A percentile compares a stretch with the other conserved stretches of the same genome.
Evolutionary conservation across 768 basidiomycete genomes (phyloP).

Genomic region (Rubroboletus satanas): DNA sequence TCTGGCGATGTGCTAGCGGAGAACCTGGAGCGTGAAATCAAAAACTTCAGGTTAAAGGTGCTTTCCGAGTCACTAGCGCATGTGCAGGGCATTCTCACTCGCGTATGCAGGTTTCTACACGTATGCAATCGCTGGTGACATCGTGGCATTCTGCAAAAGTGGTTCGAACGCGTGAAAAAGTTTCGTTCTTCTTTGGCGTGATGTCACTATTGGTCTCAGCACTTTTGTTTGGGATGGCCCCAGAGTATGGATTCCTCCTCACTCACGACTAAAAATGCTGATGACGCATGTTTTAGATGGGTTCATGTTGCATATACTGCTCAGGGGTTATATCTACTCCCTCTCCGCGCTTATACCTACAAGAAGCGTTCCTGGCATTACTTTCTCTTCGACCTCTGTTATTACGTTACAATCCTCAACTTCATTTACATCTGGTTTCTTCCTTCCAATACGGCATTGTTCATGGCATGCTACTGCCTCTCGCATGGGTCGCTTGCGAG

Average conservation of each 20-base stretch:
- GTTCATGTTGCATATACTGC: constrained; percentile 84
- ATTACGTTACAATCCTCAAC: constrained; percentile 89
- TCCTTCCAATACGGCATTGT: constrained; percentile 71
- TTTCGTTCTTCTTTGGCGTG: constrained; percentile 92
- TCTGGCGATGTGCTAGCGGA: constrained; percentile 65
- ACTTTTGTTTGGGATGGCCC: constrained; percentile 82
- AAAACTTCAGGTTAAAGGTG: constrained; percentile 84
- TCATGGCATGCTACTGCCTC: constrained; percentile 89
- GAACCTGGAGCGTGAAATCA: constrained; percentile 83
- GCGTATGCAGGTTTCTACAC: constrained; percentile 60
- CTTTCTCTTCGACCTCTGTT: constrained; percentile 90
- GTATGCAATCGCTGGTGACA: constrained; percentile 70
- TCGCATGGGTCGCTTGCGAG: constrained; percentile 89
- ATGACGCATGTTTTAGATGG: constrained; percentile 51
- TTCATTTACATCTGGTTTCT: constrained; percentile 90
- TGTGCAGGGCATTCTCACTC: constrained; percentile 4
- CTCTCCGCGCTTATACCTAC: constrained; percentile 79
- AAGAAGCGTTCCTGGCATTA: constrained; percentile 94
- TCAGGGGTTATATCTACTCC: constrained; percentile 74
- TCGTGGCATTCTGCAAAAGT: constrained; percentile 95
- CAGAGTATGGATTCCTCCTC: constrained; percentile 53
- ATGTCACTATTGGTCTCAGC: constrained; percentile 84
- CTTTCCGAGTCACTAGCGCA: neutral
- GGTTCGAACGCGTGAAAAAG: constrained; percentile 75
- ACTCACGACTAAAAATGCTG: neutral